These are phyloP conservation scores for Selenicereus undatus DNA, from an alignment of 148 eudicot genomes.

Conservation along the genomic window DNA sequence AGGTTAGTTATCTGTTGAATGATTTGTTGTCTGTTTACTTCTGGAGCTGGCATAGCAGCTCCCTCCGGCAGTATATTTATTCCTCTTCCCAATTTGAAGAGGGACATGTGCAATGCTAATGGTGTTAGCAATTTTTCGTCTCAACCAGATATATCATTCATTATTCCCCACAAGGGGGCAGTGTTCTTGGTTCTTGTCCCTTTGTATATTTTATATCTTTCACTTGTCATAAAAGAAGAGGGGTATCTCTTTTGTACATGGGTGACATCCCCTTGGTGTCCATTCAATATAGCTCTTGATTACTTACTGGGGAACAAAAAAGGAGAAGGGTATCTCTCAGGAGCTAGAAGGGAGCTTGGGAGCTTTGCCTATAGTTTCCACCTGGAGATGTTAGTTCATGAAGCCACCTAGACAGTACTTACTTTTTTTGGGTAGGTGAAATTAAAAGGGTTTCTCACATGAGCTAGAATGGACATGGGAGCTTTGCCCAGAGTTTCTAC, in stretches of 20 bases:
- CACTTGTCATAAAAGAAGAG: not conserved
- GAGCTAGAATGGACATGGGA: not conserved
- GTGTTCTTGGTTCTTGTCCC: not conserved
- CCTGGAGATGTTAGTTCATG: not conserved
- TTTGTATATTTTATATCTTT: not conserved
- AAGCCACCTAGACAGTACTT: not conserved
- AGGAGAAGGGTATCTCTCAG: not conserved
- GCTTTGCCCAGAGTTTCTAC: not conserved
- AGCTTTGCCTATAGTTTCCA: not conserved
- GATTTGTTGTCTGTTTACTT: not conserved
- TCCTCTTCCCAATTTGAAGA: not conserved
- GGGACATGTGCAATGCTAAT: not conserved
- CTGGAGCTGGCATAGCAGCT: not conserved
- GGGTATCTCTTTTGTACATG: no score
- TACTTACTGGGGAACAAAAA: no score
- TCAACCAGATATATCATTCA: not conserved
- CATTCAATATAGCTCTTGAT: no score
- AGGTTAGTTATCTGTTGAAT: conserved; percentile 37
- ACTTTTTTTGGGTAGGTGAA: not conserved
- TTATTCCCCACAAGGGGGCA: not conserved
- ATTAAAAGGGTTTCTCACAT: not conserved
- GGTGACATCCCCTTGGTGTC: no score
- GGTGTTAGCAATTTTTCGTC: not conserved
- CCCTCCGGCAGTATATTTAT: not conserved
- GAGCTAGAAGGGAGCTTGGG: not conserved